Evolutionary conservation across 2,329 filamentous ascomycete species (phyloP), one percentile per base, ranked within the genome.

Genomic region (Penicillium expansum): DNA sequence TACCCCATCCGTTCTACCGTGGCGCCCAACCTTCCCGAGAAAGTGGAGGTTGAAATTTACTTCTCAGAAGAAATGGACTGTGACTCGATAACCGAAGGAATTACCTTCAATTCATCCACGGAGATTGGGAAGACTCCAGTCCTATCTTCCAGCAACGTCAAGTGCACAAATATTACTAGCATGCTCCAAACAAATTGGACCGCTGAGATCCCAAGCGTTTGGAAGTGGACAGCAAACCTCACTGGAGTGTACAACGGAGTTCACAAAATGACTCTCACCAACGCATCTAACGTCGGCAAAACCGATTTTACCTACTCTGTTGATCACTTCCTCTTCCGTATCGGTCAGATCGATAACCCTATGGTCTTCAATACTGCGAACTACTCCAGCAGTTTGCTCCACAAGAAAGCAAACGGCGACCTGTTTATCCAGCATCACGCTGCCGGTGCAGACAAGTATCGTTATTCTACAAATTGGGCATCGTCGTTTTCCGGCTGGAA

Each of bases 11-110:
- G 77, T 18, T 86, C 85, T 0, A 79, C 71, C 24, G 77, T 77
- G n/a, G 60, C 58, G 1, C 67, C 74, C 1, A 70, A 74, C 30
- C 62, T 71, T 20, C 62, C 73, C 9, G 79, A 83, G 53, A 74
- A 77, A 7, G 73, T 88, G 44, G 76, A 81, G 49, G 60, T 66
- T 33, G 62, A 61, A 33, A 16, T 88, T 9, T 79, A 83, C 43
- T 88, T 86, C 69, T 86, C 84, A 0, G 74, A 76, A 8, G 71
- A 79, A 39, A 87, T 88, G 85, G 74, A 83, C 62, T 88, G 86
- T 68, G 73, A 80, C 22, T 77, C 75, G 0, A 72, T 87, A 18
- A 80, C 76, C 0, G 68, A 78, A 2, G 74, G 74, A 9, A 74
- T 88, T 20, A 72, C 71, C 0, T 72, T 86, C 53, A 76, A 75